A percentile compares a stretch with the other conserved stretches of the same genome.
These are phyloP conservation scores for Penicillium digitatum DNA, from an alignment of 2,329 filamentous ascomycete genomes.

Conservation along the genomic window DNA sequence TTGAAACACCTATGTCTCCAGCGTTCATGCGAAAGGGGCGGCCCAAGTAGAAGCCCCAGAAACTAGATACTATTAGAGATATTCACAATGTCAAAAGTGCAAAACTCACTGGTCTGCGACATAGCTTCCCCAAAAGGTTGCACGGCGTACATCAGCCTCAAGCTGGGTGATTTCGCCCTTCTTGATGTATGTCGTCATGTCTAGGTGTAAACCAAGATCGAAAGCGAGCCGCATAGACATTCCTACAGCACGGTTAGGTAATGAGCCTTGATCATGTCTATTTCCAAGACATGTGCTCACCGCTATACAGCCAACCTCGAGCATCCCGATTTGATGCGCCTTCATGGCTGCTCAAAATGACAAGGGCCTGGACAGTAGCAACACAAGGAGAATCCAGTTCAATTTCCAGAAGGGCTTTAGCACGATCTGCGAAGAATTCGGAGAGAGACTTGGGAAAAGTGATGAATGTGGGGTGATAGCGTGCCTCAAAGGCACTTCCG, in stretches of 20 bases:
- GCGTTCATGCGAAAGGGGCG: constrained; percentile 43
- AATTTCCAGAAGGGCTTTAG: constrained; percentile 46
- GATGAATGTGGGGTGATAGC: constrained; percentile 44
- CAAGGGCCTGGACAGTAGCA: constrained; percentile 48
- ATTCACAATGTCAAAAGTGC: accelerated
- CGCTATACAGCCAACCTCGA: constrained; percentile 48
- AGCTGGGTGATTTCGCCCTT: constrained; percentile 38
- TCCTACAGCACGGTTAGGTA: constrained; percentile 20
- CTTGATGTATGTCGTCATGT: constrained; percentile 40
- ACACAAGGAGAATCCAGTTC: constrained; percentile 48
- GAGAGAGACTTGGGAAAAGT: constrained; percentile 36
- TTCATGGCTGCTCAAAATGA: constrained; percentile 46
- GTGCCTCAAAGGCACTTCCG: constrained; percentile 44
- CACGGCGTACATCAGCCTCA: constrained; percentile 41
- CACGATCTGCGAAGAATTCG: constrained; percentile 41
- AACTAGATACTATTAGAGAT: constrained; percentile 22
- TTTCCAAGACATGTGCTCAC: constrained; percentile 25
- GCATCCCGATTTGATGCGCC: constrained; percentile 44
- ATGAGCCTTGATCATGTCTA: not conserved
- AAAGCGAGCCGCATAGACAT: constrained; percentile 48
- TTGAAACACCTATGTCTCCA: constrained; percentile 40
- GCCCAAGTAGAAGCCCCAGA: constrained; percentile 45
- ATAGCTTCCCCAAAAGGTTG: constrained; percentile 45
- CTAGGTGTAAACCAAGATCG: constrained; percentile 44
- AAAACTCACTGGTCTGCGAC: constrained; percentile 39